phyloP scores from a whole-genome alignment of 176 grass and related monocot genomes.

The Oryza punctata region DNA sequence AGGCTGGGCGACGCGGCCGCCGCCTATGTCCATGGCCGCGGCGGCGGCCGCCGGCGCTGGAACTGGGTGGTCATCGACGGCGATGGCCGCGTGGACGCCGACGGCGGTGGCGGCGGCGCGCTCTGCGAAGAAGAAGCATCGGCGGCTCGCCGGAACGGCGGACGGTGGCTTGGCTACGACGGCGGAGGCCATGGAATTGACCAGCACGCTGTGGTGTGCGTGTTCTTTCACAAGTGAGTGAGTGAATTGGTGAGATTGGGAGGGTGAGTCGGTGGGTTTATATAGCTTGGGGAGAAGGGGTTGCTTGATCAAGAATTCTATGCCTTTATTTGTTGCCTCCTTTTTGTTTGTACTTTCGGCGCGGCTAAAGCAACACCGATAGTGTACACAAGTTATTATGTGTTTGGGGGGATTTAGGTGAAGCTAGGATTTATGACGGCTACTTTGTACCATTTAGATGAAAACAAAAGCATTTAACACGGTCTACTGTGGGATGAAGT shows the following conservation, averaged over 20 bases:
- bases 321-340: neutral
- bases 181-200: neutral
- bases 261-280: neutral
- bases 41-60: neutral
- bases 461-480: neutral
- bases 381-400: neutral
- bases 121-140: neutral
- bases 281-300: neutral
- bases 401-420: neutral
- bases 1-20: neutral
- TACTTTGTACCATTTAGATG: neutral
- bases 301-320: neutral
- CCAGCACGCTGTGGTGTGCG: too few relatives aligned
- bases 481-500: too few relatives aligned
- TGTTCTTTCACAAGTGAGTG: neutral
- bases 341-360: neutral
- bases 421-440: too few relatives aligned
- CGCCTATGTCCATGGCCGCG: neutral
- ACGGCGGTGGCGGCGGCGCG: neutral
- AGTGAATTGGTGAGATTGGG: neutral
- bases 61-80: neutral
- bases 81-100: constrained; percentile 46
- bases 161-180: neutral
- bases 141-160: neutral
- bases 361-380: neutral